Percentiles rank a stretch among this genome's conserved stretches.
Evolutionary conservation across 2,329 filamentous ascomycete genomes (phyloP).

Genomic region (Emmonsiellopsis sp.): DNA sequence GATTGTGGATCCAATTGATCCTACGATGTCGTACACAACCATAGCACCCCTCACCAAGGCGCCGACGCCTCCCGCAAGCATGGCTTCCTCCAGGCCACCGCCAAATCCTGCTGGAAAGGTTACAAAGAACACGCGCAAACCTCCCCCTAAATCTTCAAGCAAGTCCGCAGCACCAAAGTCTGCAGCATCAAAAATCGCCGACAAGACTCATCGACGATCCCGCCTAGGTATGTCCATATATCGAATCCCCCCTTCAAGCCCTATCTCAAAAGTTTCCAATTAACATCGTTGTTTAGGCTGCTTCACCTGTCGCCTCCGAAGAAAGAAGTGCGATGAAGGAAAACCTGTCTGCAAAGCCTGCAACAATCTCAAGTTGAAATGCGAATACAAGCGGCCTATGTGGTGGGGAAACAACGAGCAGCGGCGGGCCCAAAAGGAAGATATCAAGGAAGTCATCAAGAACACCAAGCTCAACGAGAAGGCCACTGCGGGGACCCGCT

Average conservation of each 20-base stretch:
- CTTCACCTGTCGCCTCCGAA: slow-evolving; percentile 58
- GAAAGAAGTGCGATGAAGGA: slow-evolving; percentile 63
- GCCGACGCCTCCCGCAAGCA: slow-evolving; percentile 6
- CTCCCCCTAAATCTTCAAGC: slow-evolving; percentile 1
- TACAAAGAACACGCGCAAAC: slow-evolving; percentile 8
- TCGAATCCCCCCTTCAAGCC: background rate
- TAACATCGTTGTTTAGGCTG: slow-evolving; percentile 37
- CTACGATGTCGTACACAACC: slow-evolving; percentile 13
- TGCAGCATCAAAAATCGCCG: slow-evolving; percentile 4
- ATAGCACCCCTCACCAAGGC: slow-evolving; percentile 13
- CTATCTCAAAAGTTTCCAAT: background rate
- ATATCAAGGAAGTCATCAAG: slow-evolving; percentile 97
- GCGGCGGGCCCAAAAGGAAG: slow-evolving; percentile 78
- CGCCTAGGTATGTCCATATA: slow-evolving; percentile 9
- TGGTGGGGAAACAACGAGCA: slow-evolving; percentile 97
- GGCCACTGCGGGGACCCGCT: slow-evolving; percentile 43
- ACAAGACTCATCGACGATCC: slow-evolving; percentile 12
- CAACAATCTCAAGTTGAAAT: slow-evolving; percentile 67
- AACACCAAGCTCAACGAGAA: slow-evolving; percentile 91
- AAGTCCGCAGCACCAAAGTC: slow-evolving; percentile 4
- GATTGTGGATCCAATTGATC: background rate
- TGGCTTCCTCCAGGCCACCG: slow-evolving; percentile 4
- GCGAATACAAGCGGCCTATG: slow-evolving; percentile 91
- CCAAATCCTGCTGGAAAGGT: slow-evolving; percentile 5
- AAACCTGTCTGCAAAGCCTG: slow-evolving; percentile 57